Evolutionary conservation across 768 basidiomycete genomes (phyloP).

Genomic region (Leccinum ochraceum): DNA sequence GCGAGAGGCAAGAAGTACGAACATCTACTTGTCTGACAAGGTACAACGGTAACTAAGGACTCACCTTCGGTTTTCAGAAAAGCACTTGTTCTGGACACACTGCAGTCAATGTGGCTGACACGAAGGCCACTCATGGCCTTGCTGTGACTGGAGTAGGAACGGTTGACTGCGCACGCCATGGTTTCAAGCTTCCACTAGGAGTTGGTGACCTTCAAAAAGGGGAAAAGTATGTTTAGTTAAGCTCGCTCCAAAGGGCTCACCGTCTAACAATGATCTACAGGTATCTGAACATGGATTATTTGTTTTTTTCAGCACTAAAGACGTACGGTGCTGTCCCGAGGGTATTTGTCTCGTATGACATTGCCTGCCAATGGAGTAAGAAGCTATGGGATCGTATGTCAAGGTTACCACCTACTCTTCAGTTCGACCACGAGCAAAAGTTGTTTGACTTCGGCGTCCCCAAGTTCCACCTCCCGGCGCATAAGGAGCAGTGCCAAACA

Average conservation of each 20-base stretch:
- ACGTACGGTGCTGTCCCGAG: not conserved
- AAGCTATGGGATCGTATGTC: conserved; percentile 8
- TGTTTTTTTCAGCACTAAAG: not conserved
- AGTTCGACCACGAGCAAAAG: not conserved
- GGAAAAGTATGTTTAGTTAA: not conserved
- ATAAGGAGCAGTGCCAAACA: conserved; percentile 31
- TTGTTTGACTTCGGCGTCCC: conserved; percentile 26
- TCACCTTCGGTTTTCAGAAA: not conserved
- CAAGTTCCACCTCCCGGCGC: conserved; percentile 40
- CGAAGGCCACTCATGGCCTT: not conserved
- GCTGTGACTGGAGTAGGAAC: not conserved
- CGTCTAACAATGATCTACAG: not conserved
- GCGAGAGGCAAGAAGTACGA: not conserved
- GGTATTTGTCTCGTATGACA: conserved; percentile 18
- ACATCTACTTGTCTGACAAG: too few relatives aligned
- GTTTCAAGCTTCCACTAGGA: not conserved
- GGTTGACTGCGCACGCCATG: not conserved
- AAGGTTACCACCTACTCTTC: not conserved
- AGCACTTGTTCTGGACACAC: not conserved
- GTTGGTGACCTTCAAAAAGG: not conserved
- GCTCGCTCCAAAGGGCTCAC: too few relatives aligned
- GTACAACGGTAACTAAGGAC: too few relatives aligned
- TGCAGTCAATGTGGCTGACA: not conserved
- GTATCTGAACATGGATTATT: not conserved
- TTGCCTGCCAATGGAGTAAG: conserved; percentile 2